Conservation (phyloP, 2,329 filamentous ascomycete genomes). For the Neoascochyta sp. region DNA sequence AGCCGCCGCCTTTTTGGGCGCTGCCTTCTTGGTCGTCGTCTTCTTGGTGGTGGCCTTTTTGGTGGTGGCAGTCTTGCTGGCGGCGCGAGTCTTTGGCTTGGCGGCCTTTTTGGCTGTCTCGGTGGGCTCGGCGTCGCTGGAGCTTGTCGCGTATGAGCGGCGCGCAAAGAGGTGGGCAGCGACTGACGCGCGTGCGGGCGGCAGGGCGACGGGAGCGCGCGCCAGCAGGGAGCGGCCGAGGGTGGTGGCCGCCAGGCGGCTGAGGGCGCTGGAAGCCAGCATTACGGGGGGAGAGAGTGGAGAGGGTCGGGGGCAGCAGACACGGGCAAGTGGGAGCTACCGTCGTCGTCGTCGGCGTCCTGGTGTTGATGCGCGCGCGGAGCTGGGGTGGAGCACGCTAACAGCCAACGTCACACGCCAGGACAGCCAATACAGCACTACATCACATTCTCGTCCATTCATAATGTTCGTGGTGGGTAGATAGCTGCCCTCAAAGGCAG, state of each 20-base stretch:
- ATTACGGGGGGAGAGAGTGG: no score
- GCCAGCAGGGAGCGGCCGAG: slow-evolving; percentile 10
- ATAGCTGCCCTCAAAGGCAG: no score
- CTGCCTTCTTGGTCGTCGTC: slow-evolving; percentile 23
- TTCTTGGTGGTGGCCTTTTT: slow-evolving; percentile 17
- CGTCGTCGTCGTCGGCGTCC: no score
- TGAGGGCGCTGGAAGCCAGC: slow-evolving; percentile 36
- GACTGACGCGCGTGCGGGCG: slow-evolving; percentile 14
- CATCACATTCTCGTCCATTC: no score
- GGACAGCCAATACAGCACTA: no score
- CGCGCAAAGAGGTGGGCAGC: no score
- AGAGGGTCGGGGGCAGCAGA: no score
- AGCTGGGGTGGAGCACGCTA: no score
- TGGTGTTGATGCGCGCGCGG: no score
- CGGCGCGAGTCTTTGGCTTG: slow-evolving; percentile 23
- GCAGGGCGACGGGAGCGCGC: slow-evolving; percentile 20
- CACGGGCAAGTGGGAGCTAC: no score
- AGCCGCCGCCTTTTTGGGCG: slow-evolving; percentile 20
- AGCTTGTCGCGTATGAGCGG: slow-evolving; percentile 36
- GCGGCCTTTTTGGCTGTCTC: slow-evolving; percentile 23
- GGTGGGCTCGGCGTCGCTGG: slow-evolving; percentile 28
- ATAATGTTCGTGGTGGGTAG: no score
- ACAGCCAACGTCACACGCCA: no score
- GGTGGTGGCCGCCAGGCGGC: slow-evolving; percentile 31
- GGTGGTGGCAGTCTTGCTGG: slow-evolving; percentile 17